These are phyloP conservation scores for Sclerotinia trifoliorum DNA, from an alignment of 2,329 filamentous ascomycete genomes.

Conservation along the genomic window DNA sequence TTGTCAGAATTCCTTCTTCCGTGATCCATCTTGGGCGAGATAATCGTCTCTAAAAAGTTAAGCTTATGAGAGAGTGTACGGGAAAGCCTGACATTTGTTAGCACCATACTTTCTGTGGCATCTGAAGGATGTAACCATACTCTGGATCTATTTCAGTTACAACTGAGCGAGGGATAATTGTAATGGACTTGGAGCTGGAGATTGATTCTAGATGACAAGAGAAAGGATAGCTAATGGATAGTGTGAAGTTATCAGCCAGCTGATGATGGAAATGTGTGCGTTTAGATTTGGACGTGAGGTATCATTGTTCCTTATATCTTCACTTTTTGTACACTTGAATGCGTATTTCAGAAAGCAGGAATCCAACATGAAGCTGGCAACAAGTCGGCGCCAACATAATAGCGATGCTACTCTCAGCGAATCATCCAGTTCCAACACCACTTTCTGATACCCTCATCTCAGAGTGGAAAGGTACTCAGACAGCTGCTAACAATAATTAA, in stretches of 20 bases:
- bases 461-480: neutral
- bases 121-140: neutral
- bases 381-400: neutral
- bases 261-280: neutral
- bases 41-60: neutral
- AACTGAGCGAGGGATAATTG: neutral
- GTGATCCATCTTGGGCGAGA: neutral
- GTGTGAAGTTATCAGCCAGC: neutral
- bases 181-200: neutral
- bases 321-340: neutral
- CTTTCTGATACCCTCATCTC: neutral
- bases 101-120: too few relatives aligned
- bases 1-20: conserved; percentile 11
- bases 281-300: neutral
- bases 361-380: neutral
- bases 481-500: neutral
- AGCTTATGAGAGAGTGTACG: too few relatives aligned
- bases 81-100: neutral
- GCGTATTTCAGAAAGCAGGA: neutral
- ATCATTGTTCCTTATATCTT: neutral
- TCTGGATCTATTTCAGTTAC: neutral
- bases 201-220: neutral
- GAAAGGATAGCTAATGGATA: neutral
- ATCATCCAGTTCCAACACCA: neutral
- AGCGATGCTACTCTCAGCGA: neutral